A percentile compares a stretch with the other conserved stretches of the same genome.
These are phyloP conservation scores for Xylariaceae sp. DNA, from an alignment of 2,329 filamentous ascomycete species.

Conservation along the genomic window DNA sequence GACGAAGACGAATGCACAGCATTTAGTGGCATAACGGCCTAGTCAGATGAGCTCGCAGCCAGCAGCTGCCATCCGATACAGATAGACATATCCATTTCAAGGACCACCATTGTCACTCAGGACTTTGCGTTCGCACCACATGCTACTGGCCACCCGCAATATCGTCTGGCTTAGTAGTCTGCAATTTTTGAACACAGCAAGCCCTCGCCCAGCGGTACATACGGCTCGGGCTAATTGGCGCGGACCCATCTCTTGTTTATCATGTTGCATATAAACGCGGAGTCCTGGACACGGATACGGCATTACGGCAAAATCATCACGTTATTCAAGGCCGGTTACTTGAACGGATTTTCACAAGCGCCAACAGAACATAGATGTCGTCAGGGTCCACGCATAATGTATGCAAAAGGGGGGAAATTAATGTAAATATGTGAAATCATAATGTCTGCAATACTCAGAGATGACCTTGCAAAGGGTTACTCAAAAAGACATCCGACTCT, in stretches of 20 bases:
- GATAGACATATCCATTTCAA: too few relatives aligned
- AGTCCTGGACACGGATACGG: conserved; percentile 15
- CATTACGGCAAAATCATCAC: conserved; percentile 6
- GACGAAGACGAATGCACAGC: conserved; percentile 16
- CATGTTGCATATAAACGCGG: conserved; percentile 20
- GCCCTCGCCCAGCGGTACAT: not conserved
- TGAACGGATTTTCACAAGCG: too few relatives aligned
- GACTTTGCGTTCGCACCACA: not conserved
- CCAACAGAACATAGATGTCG: too few relatives aligned
- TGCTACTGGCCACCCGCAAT: not conserved
- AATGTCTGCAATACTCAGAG: conserved; percentile 16
- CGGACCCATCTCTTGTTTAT: conserved; percentile 3
- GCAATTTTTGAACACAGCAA: conserved; percentile 1
- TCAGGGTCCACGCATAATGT: not conserved
- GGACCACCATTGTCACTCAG: too few relatives aligned
- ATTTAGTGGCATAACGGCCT: conserved; percentile 7
- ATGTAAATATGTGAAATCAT: conserved; percentile 25
- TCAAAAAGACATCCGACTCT: not conserved
- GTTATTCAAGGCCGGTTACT: not conserved
- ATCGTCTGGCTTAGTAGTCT: not conserved
- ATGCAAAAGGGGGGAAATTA: conserved; percentile 12
- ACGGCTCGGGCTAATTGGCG: too few relatives aligned
- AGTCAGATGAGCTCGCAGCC: too few relatives aligned
- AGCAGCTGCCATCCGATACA: too few relatives aligned
- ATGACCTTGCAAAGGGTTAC: too few relatives aligned